Evolutionary conservation across 176 grass and related monocot species (phyloP), one percentile per base, ranked within the genome.

Genomic region (Chrysopogon serrulatus): DNA sequence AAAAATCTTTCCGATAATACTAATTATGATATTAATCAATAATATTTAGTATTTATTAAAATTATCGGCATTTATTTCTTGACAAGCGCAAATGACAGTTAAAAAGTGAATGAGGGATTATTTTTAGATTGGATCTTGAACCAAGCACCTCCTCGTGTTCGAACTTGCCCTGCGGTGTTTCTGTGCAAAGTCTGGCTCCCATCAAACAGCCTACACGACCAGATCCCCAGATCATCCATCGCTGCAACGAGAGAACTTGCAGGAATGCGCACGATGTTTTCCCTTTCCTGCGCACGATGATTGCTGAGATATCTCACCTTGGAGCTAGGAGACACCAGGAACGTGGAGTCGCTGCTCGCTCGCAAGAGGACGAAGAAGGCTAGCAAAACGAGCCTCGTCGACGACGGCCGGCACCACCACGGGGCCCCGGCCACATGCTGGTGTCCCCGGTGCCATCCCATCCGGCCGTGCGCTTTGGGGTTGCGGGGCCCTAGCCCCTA

Each of bases 321-420:
- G 3, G 13, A 3, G 14, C 19, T 8, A 59, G 30, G 13, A 10
- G 33, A 10, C 31, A 37, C n/a, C 17, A 14, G 18, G 19, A 67
- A 26, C 11, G 28, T 48, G 32, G 43, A 49, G 7, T 8, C 32
- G n/a, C n/a, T n/a, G n/a, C n/a, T n/a, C n/a, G 28, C 0, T 24
- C 28, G 75, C 69, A 75, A 76, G 60, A 75, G 40, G 62, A 77
- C 81, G 59, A 74, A 59, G 23, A 13, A 8, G 47, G 23, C 18
- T 28, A 41, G 27, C 47, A 5, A n/a, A 36, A 35, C 49, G 13
- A 9, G 28, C 26, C 5, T 17, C 47, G 74, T 57, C 80, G 75
- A 73, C 80, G 64, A n/a, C n/a, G 12, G n/a, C 41, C 53, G 53
- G 79, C 86, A 64, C 11, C 86, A 64, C 11, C 21, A 27, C 86